phyloP scores from a whole-genome alignment of 495 filamentous ascomycete genomes.

The Daldinia concentrica region DNA sequence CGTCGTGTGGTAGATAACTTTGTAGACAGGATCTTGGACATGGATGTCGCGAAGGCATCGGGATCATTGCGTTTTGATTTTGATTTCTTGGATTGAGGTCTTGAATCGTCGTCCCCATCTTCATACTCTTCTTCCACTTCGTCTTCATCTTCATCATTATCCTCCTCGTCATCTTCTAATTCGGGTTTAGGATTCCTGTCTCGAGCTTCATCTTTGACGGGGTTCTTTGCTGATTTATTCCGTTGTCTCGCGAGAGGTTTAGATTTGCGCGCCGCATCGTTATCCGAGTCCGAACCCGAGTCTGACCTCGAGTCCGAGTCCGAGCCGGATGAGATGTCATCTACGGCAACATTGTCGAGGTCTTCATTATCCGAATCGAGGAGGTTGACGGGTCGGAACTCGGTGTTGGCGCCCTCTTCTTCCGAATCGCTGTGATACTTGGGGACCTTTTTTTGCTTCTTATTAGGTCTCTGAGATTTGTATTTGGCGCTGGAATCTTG shows the following conservation, averaged over 20 bases:
- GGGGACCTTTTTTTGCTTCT: slow-evolving; percentile 75
- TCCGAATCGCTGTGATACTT: slow-evolving; percentile 79
- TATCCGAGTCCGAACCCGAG: slow-evolving; percentile 51
- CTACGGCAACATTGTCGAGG: slow-evolving; percentile 55
- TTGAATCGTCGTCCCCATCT: slow-evolving; percentile 44
- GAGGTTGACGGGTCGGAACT: slow-evolving; percentile 70
- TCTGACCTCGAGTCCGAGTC: slow-evolving; percentile 49
- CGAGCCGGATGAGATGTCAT: slow-evolving; percentile 54
- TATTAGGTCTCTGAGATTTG: slow-evolving; percentile 63
- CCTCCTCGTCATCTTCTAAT: slow-evolving; percentile 47
- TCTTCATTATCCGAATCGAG: slow-evolving; percentile 74
- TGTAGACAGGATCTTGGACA: slow-evolving; percentile 86
- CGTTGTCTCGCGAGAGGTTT: slow-evolving; percentile 26
- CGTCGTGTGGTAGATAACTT: slow-evolving; percentile 84
- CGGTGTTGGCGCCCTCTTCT: slow-evolving; percentile 57
- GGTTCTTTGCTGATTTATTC: slow-evolving; percentile 40
- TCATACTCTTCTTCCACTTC: slow-evolving; percentile 50
- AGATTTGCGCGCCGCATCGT: slow-evolving; percentile 5
- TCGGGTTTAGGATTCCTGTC: slow-evolving; percentile 46
- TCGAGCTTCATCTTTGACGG: slow-evolving; percentile 47
- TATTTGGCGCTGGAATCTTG: slow-evolving; percentile 64
- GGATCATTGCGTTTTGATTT: slow-evolving; percentile 88
- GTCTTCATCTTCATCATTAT: slow-evolving; percentile 24
- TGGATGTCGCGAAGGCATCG: slow-evolving; percentile 85
- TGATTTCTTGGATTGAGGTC: slow-evolving; percentile 53